Evolutionary conservation across 2,329 filamentous ascomycete genomes (phyloP).

Genomic region (Calonectria multiphialidica): DNA sequence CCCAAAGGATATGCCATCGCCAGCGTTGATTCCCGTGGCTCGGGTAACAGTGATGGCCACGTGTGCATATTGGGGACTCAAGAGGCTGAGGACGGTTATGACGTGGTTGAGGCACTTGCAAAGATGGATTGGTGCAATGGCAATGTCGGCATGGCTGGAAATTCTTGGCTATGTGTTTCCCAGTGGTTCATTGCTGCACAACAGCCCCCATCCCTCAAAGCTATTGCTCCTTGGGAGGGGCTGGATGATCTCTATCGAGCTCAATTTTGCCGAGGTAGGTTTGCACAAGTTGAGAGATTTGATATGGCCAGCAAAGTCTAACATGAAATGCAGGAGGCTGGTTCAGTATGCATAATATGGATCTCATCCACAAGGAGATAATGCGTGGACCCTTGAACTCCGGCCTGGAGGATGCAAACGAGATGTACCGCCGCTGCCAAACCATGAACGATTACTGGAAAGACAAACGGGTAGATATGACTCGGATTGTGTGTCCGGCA

Average conservation of each 20-base stretch:
- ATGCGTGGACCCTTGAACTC: not conserved
- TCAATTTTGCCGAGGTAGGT: conserved; percentile 43
- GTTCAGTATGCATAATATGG: conserved; percentile 22
- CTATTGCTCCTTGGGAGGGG: too few relatives aligned
- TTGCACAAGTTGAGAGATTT: too few relatives aligned
- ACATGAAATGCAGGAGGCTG: conserved; percentile 14
- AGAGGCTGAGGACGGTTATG: conserved; percentile 43
- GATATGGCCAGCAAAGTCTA: too few relatives aligned
- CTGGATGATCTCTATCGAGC: too few relatives aligned
- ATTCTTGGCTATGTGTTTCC: conserved; percentile 36
- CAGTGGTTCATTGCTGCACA: too few relatives aligned
- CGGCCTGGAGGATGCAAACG: not conserved
- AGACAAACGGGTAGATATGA: conserved; percentile 23
- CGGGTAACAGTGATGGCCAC: conserved; percentile 2
- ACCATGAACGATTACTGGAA: conserved; percentile 12
- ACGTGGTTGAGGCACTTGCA: conserved; percentile 44
- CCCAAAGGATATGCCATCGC: conserved; percentile 16
- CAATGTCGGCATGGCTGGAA: conserved; percentile 44
- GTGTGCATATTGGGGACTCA: conserved; percentile 26
- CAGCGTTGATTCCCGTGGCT: conserved; percentile 5
- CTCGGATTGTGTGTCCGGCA: conserved; percentile 25
- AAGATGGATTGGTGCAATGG: conserved; percentile 45
- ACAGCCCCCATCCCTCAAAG: too few relatives aligned
- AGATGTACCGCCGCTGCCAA: not conserved
- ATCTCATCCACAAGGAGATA: conserved; percentile 2